Percentiles rank a stretch among this genome's conserved stretches.
Evolutionary conservation across 192 early-diverging fungal species (phyloP).

Genomic region (Coemansia sp.): DNA sequence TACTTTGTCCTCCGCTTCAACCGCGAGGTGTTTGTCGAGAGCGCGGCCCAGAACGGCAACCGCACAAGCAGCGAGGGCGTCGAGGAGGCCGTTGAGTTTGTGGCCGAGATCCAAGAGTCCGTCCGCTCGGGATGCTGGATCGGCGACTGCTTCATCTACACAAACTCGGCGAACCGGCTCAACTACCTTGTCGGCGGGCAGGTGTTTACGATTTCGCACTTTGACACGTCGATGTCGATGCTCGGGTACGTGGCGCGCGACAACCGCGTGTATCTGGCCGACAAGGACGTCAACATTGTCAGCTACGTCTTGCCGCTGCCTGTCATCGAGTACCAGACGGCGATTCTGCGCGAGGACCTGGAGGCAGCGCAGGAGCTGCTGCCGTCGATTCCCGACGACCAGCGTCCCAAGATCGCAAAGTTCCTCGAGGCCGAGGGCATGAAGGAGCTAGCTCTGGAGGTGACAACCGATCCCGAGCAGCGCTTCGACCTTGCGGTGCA

Average conservation of each 20-base stretch:
- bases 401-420: constrained; percentile 86
- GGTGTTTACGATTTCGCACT: constrained; percentile 92
- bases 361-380: constrained; percentile 75
- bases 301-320: constrained; percentile 89
- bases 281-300: constrained; percentile 89
- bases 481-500: constrained; percentile 92
- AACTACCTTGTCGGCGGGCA: constrained; percentile 96
- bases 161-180: constrained; percentile 82
- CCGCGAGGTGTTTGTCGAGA: constrained; percentile 76
- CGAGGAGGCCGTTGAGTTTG: constrained; percentile 94
- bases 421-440: constrained; percentile 94
- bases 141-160: constrained; percentile 99
- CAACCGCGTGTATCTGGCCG: constrained; percentile 90
- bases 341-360: constrained; percentile 90
- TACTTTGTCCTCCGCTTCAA: constrained; percentile 95
- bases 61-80: constrained; percentile 85
- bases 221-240: constrained; percentile 87
- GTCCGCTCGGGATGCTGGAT: constrained; percentile 96
- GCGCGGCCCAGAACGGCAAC: constrained; percentile 66
- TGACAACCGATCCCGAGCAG: constrained; percentile 95
- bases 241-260: constrained; percentile 92
- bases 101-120: constrained; percentile 85
- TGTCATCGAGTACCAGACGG: constrained; percentile 98
- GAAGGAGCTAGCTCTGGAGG: constrained; percentile 87
- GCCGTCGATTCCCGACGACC: constrained; percentile 81